These are phyloP conservation scores for Salisapilia sapeloensis DNA, from an alignment of 352 stramenopile genomes.

Conservation along the genomic window DNA sequence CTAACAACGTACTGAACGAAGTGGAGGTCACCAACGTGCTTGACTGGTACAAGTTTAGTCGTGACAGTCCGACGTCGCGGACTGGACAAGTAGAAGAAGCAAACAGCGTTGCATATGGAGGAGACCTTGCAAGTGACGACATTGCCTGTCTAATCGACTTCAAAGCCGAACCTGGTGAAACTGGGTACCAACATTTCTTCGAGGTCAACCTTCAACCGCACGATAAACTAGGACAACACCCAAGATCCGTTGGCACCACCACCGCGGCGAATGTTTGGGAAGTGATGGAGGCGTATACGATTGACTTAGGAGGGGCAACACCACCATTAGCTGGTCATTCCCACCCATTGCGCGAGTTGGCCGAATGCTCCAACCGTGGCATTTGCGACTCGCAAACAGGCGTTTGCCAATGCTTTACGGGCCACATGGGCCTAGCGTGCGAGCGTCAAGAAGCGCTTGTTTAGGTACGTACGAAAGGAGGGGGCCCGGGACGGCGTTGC, in stretches of 20 bases:
- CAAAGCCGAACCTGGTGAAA: slow-evolving; percentile 23
- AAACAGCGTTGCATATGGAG: background rate
- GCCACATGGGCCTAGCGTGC: slow-evolving; percentile 62
- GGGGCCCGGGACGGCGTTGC: no score
- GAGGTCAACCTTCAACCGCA: slow-evolving; percentile 25
- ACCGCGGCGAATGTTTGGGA: slow-evolving; percentile 6
- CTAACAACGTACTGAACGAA: slow-evolving; percentile 53
- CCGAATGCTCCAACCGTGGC: slow-evolving; percentile 39
- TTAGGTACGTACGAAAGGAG: no score
- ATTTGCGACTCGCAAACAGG: slow-evolving; percentile 31
- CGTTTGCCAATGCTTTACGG: slow-evolving; percentile 41
- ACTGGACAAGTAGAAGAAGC: slow-evolving; percentile 1
- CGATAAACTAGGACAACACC: slow-evolving; percentile 13
- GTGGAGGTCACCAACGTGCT: slow-evolving; percentile 6
- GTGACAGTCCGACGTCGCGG: slow-evolving; percentile 3
- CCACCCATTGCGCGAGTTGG: slow-evolving; percentile 23
- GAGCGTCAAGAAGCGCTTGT: slow-evolving; percentile 45
- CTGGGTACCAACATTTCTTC: slow-evolving; percentile 35
- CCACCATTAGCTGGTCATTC: background rate
- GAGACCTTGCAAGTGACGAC: background rate
- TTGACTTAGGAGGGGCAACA: background rate
- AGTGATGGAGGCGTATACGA: slow-evolving; percentile 14
- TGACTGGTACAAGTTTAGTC: slow-evolving; percentile 8
- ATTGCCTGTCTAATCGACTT: slow-evolving; percentile 25
- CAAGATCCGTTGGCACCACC: slow-evolving; percentile 2